Percentiles rank a stretch among this genome's conserved stretches.
These are phyloP conservation scores for Colletotrichum brevisporum DNA, from an alignment of 2,329 filamentous ascomycete species.

Conservation along the genomic window DNA sequence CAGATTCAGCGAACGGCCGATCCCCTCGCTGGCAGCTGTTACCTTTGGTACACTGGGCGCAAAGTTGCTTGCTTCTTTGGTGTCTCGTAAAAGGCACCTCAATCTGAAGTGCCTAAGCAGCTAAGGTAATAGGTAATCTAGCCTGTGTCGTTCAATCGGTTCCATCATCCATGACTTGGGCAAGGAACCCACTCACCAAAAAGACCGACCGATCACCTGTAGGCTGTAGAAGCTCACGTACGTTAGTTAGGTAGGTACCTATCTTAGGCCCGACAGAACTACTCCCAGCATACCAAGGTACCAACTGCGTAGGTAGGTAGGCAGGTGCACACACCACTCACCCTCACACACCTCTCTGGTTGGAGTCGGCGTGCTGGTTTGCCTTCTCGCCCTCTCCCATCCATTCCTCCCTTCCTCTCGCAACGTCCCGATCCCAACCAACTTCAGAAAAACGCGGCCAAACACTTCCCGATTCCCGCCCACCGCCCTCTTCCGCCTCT, in stretches of 20 bases:
- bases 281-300: not conserved
- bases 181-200: too few species aligned
- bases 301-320: too few species aligned
- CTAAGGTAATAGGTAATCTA: not conserved
- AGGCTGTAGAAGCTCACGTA: not conserved
- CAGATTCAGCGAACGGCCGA: constrained; percentile 43
- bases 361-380: constrained; percentile 20
- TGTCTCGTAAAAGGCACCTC: not conserved
- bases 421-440: constrained; percentile 13
- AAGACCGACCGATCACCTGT: too few species aligned
- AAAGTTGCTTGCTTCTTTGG: not conserved
- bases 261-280: not conserved
- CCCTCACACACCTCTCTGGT: not conserved
- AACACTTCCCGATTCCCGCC: constrained; percentile 45
- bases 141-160: too few species aligned
- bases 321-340: constrained; percentile 20
- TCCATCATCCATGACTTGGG: too few species aligned
- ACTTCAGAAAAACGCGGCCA: constrained; percentile 49
- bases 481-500: constrained; percentile 3
- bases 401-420: constrained; percentile 21
- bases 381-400: constrained; percentile 43
- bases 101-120: not conserved
- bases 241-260: not conserved
- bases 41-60: not conserved
- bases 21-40: constrained; percentile 25